Conservation (phyloP, 2,329 filamentous ascomycete genomes). For the Daldinia eschscholtzii region DNA sequence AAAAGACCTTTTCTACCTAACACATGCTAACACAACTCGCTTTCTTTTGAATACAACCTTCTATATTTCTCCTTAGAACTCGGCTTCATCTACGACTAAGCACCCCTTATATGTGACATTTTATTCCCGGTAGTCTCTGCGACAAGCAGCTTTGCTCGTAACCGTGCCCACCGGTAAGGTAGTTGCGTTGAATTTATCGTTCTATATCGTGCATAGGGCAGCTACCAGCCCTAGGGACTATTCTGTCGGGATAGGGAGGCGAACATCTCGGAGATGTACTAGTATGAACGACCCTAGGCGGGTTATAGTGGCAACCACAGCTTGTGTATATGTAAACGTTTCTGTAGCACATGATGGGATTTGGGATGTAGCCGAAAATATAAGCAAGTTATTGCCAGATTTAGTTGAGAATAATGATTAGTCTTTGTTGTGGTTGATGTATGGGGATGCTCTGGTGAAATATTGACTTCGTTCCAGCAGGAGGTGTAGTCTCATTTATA, state of each 20-base stretch:
- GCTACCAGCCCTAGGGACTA: neutral
- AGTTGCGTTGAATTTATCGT: neutral
- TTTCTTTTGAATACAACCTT: too few relatives aligned
- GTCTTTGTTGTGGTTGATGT: neutral
- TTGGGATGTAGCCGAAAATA: neutral
- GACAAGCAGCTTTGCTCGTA: neutral
- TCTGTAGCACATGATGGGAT: neutral
- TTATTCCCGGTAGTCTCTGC: neutral
- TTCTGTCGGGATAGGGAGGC: neutral
- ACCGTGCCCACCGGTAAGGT: neutral
- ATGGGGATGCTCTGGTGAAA: neutral
- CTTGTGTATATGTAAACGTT: neutral
- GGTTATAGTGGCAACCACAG: slow-evolving; percentile 1
- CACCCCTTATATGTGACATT: too few relatives aligned
- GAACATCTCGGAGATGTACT: neutral
- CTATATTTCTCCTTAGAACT: too few relatives aligned
- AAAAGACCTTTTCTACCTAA: too few relatives aligned
- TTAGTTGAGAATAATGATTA: neutral
- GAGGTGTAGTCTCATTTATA: neutral
- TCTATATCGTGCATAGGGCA: slow-evolving; percentile 1
- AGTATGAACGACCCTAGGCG: neutral
- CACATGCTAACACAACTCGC: too few relatives aligned
- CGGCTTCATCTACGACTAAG: too few relatives aligned
- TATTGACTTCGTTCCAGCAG: neutral
- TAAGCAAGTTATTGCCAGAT: neutral